phyloP scores from a whole-genome alignment of 306 rosid species.

The Cicer cuneatum region DNA sequence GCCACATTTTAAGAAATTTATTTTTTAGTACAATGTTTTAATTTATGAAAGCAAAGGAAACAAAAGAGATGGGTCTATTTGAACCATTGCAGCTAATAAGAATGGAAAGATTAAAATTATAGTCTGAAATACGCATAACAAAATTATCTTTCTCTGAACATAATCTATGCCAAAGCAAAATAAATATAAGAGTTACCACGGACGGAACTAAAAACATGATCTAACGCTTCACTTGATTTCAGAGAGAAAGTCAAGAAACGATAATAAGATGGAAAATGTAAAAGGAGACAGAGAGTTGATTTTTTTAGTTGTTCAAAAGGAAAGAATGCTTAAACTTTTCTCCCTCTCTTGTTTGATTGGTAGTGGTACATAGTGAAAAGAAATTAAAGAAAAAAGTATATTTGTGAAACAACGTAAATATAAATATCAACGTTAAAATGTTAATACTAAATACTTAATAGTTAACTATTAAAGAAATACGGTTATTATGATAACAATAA shows the following conservation, averaged over 20 bases:
- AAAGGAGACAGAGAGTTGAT: background rate
- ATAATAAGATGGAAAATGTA: background rate
- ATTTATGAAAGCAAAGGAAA: constrained; percentile 3
- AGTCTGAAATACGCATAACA: background rate
- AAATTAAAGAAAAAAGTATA: background rate
- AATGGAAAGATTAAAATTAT: background rate
- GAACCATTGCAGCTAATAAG: constrained; percentile 10
- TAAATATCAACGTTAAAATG: background rate
- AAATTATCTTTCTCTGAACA: background rate
- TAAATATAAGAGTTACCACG: background rate
- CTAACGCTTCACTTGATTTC: background rate
- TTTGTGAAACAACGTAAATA: background rate
- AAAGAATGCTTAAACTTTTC: background rate
- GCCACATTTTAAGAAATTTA: background rate
- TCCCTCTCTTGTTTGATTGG: constrained; percentile 1
- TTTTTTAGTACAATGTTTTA: background rate
- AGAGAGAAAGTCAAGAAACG: background rate
- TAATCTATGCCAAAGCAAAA: background rate
- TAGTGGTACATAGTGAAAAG: background rate
- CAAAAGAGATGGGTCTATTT: constrained; percentile 11
- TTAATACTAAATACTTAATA: background rate
- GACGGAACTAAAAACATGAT: background rate
- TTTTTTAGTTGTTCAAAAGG: background rate
- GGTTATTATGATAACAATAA: constrained; percentile 3
- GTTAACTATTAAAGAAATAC: background rate